Base-by-base conservation (phyloP, 1,284 basidiomycete genomes). In the Lentinula novae-zelandiae region DNA sequence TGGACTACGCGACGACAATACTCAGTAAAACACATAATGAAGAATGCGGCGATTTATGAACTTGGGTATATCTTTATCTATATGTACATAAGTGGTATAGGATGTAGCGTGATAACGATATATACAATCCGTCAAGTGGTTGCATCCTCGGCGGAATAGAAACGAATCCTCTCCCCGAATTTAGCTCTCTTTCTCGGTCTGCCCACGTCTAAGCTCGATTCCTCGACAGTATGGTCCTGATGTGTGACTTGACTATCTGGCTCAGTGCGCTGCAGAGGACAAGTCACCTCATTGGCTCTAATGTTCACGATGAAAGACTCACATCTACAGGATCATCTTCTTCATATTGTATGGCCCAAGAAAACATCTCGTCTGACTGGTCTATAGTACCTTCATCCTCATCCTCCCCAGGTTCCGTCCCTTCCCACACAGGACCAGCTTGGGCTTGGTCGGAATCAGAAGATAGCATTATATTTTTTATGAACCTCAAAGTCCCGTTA, bases 401-500 rank as follows among this genome's bases (percentile, higher is more conserved):
- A 12, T 34, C 20, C 22, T 10, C 51, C 17, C n/a, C 31, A 12
- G 33, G 6, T 36, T 9, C 55, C 15, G n/a, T 38, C 42, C 49
- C 33, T 38, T 38, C 44, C 15, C n/a, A 17, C 31, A 34, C 55
- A 5, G 5, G 13, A 31, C 40, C 44, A 49, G 42, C 17, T 5
- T 57, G 42, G 5, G n/a, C 27, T n/a, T 44, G 55, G 27, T 49
- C 55, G 44, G 31, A n/a, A 36, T 34, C 38, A 22, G 52, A 39
- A 36, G 40, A 15, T n/a, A 52, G n/a, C 38, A 55, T 52, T n/a
- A 67, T 51, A 39, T 70, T 63, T 60, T 69, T 74, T 57, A 79
- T 74, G 66, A 87, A 87, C 51, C 67, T 72, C 69, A 86, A 73
- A 5, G 71, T 71, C 7, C 84, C 82, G 53, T 68, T 77, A 48